phyloP scores from a whole-genome alignment of 441 rosid species.

The Kokia cookei region DNA sequence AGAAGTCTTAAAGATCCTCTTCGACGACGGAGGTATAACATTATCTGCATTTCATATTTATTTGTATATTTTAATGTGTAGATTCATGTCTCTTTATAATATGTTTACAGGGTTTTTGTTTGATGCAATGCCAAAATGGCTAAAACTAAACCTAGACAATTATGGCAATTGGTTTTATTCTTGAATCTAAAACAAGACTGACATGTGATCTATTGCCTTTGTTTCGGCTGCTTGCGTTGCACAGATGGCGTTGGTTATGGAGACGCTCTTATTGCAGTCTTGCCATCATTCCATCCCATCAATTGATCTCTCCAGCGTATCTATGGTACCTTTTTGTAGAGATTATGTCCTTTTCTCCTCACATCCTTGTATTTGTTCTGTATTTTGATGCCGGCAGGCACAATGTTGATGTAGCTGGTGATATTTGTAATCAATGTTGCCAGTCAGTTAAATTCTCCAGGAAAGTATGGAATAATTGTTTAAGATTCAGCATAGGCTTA shows the following conservation, averaged over 20 bases:
- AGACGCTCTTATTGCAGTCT: slow-evolving; percentile 77
- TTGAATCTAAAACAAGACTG: background rate
- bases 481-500: slow-evolving; percentile 5
- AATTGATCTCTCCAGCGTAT: slow-evolving; percentile 19
- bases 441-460: background rate
- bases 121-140: background rate
- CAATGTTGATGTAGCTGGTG: slow-evolving; percentile 8
- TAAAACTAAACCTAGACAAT: background rate
- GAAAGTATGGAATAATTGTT: slow-evolving; percentile 9
- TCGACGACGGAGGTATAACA: slow-evolving; percentile 76
- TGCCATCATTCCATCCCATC: slow-evolving; percentile 79
- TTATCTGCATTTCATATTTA: background rate
- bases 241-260: slow-evolving; percentile 84
- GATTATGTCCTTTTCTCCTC: background rate
- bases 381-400: background rate
- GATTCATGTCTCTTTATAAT: background rate
- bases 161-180: background rate
- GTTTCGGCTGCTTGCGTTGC: background rate
- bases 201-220: background rate
- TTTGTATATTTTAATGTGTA: background rate
- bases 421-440: background rate
- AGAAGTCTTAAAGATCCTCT: slow-evolving; percentile 79
- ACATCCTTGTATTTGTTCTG: slow-evolving; percentile 1
- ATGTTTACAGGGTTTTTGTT: background rate
- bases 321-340: slow-evolving; percentile 8